Conservation (phyloP, 495 filamentous ascomycete species). For the Bacidia rubella region DNA sequence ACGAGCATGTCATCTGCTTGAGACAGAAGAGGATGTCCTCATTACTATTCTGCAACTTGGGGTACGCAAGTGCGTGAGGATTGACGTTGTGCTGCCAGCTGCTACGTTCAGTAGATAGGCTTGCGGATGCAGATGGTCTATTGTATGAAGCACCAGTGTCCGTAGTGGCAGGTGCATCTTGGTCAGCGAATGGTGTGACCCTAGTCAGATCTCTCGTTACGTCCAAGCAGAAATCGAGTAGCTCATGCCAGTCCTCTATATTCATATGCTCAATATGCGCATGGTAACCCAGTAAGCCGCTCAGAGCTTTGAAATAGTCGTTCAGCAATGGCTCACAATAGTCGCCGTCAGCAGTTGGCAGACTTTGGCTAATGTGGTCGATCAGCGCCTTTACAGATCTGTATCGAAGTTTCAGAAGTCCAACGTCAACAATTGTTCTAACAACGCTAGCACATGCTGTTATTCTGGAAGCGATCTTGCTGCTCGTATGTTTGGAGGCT, state of each 20-base stretch:
- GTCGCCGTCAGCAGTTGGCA: slow-evolving; percentile 47
- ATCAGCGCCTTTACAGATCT: slow-evolving; percentile 68
- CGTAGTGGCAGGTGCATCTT: not conserved
- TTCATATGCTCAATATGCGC: slow-evolving; percentile 68
- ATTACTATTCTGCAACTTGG: slow-evolving; percentile 21
- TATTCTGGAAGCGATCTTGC: slow-evolving; percentile 42
- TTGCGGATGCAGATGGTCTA: not conserved
- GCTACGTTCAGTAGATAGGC: not conserved
- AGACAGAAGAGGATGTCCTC: slow-evolving; percentile 56
- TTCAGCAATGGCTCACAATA: slow-evolving; percentile 59
- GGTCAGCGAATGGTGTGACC: not conserved
- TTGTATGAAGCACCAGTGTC: not conserved
- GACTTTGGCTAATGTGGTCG: slow-evolving; percentile 66
- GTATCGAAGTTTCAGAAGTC: slow-evolving; percentile 49
- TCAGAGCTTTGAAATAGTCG: slow-evolving; percentile 67
- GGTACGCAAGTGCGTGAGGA: slow-evolving; percentile 5
- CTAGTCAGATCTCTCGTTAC: slow-evolving; percentile 25
- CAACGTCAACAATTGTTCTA: slow-evolving; percentile 53
- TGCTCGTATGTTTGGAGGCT: slow-evolving; percentile 35
- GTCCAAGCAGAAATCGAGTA: slow-evolving; percentile 54
- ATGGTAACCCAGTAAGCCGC: slow-evolving; percentile 51
- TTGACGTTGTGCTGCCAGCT: not conserved
- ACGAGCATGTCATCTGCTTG: slow-evolving; percentile 45
- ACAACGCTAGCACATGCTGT: slow-evolving; percentile 58
- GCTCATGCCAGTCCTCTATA: slow-evolving; percentile 50